Base-by-base conservation (phyloP, 1,284 basidiomycete genomes). In the Erythrobasidium hasegawianum region DNA sequence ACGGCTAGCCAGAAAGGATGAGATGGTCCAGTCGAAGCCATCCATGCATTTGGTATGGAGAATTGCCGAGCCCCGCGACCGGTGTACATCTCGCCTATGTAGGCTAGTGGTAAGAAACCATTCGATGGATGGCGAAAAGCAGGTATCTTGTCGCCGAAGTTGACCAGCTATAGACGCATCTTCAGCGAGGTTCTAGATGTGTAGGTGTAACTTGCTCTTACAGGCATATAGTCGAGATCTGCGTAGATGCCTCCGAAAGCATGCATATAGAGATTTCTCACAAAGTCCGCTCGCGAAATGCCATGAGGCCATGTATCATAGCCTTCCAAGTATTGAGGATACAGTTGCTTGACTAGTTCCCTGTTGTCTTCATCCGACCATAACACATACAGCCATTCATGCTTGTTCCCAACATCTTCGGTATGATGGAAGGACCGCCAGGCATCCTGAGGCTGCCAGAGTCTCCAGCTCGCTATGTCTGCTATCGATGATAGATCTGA, bases 251-350 rank as follows among this genome's bases (percentile, higher is more conserved):
- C 54, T 18, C 54, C 54, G 22, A 56, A 56, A 33, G 54, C 27
- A 20, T 56, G 54, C 65, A 67, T 67, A 43, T 67, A 67, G 9
- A 67, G 49, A 29, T 57, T 61, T n/a, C 65, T 24, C 14, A 67
- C 50, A 9, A 61, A 24, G 41, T 67, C 65, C 26, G 65, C 65
- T 24, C 57, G 50, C 22, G 18, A 67, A 20, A 67, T 67, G 29
- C 55, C 59, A 9, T 26, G 33, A 1, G 14, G 41, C 18, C 47
- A 41, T 22, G 27, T 45, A 4, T 40, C 20, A 43, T 67, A 67
- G 0, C 40, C 49, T 1, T 18, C 1, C 39, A 55, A 38, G 24
- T 62, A 27, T 7, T 67, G 40, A 11, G 65, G 65, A n/a, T 67
- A 67, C 1, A 29, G 26, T 1, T 45, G 16, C 22, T 61, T 27